Base-by-base conservation (phyloP, 2,329 filamentous ascomycete species). In the Stenocarpella maydis region DNA sequence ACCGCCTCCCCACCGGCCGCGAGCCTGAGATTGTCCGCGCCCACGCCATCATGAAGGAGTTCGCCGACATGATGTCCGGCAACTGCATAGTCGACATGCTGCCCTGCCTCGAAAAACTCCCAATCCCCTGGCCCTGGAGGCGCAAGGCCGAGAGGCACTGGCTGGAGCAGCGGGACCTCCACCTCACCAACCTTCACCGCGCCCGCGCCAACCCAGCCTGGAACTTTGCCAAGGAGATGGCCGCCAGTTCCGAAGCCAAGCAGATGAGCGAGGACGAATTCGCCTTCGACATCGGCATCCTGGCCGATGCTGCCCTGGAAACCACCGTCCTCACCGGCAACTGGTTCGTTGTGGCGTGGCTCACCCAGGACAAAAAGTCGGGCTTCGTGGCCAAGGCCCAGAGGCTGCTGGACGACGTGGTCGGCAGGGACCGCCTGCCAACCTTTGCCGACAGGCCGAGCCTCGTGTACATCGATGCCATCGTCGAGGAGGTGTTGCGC, bases 31-130 rank as follows among this genome's bases (percentile, higher is more conserved):
- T 55, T 21, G 64, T 55, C 24, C 50, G 64, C 10, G 64, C 64
- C 21, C 64, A 67, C 53, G 39, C 5, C n/a, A 67, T 67, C 52
- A 54, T 55, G 64, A 67, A 58, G 64, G 47, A 67, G 52, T 67
- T 67, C 21, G 64, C 64, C 26, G 64, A 31, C 31, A 67, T 67
- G 64, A 67, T 67, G 64, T 54, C 53, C 19, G 64, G 24, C 17
- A 54, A 45, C 50, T 58, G 65, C 39, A 52, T 69, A 19, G 67
- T 69, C 41, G 67, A 69, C 60, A 15, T 69, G 9, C 15, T 55
- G 2, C 67, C 67, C 26, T 43, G 15, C 7, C 67, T 69, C 19
- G 45, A 65, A 6, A 28, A 37, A 17, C 14, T 69, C 2, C 67
- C 67, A 26, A 45, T 67, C 3, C 64, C 64, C 21, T 67, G 64